Conservation (phyloP, 495 filamentous ascomycete species). For the Schizothecium vesticola region DNA sequence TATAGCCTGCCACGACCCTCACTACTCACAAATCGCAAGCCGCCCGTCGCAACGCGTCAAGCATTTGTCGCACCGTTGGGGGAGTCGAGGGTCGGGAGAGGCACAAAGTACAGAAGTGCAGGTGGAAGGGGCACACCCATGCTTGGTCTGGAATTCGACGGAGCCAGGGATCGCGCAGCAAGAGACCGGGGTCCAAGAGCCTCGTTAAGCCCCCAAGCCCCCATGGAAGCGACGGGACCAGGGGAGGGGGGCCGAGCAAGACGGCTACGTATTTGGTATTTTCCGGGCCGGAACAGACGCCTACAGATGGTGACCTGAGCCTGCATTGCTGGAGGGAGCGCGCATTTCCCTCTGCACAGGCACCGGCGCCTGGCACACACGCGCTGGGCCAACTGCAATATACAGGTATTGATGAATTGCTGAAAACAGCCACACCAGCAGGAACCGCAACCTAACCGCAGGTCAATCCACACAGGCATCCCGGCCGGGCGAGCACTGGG, state of each 20-base stretch:
- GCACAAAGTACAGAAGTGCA: not conserved
- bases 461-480: constrained; percentile 32
- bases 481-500: constrained; percentile 19
- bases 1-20: not conserved
- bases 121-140: not conserved
- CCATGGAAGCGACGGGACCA: constrained; percentile 11
- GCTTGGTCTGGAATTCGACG: constrained; percentile 18
- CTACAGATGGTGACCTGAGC: constrained; percentile 1
- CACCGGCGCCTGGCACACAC: constrained; percentile 17
- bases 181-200: constrained; percentile 18
- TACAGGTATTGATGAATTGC: constrained; percentile 26
- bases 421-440: constrained; percentile 30
- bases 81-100: not conserved
- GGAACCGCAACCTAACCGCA: constrained; percentile 18
- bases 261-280: not conserved
- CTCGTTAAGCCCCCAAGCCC: constrained; percentile 14
- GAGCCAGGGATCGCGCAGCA: constrained; percentile 22
- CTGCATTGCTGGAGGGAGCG: constrained; percentile 23
- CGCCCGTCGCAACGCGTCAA: constrained; percentile 1
- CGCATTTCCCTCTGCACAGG: constrained; percentile 20
- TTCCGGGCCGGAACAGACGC: constrained; percentile 7
- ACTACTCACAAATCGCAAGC: not conserved
- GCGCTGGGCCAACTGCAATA: constrained; percentile 18
- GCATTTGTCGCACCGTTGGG: constrained; percentile 6
- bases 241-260: constrained; percentile 1